Base-by-base conservation (phyloP, 2,329 filamentous ascomycete species). In the Lecanicillium sp. region DNA sequence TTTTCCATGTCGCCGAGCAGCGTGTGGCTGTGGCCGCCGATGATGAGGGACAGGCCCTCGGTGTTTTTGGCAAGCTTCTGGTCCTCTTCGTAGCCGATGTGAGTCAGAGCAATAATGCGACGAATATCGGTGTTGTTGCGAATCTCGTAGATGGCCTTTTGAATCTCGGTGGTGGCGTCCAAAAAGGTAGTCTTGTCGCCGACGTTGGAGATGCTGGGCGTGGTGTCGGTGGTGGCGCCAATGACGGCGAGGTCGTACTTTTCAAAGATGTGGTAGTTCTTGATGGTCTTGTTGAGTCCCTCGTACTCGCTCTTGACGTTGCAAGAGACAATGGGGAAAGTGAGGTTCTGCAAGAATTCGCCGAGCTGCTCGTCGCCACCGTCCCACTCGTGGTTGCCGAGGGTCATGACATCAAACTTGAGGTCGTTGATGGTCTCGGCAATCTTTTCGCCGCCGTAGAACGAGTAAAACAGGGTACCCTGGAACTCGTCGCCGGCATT, bases 401-500 rank as follows among this genome's bases (percentile, higher is more conserved):
- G 60, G 0, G 78, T 81, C 78, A 83, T 82, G 48, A 72, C 76
- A 44, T 81, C 74, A 47, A 83, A 81, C n/a, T 71, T 69, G 36
- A 83, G 61, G 52, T 78, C 68, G 45, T 84, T 84, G 44, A 83
- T 59, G 0, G 74, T 78, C 49, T 80, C 71, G 35, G 77, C 76
- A 45, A 83, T 83, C 66, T 83, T 83, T 61, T 81, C 76, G 17
- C 77, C 75, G 13, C 72, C 72, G 50, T 83, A 83, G 55, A 72
- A 81, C 4, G 70, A 71, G 60, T 80, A 83, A 62, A 81, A 83
- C 7, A 82, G 64, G 1, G 79, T 83, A 39, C 79, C 79, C 49
- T 82, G 75, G 53, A 83, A 83, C 53, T 83, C 79, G 48, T 83
- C 79, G n/a, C 79, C 79, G 3, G 72, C 74, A 40, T 83, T 80